Conservation (phyloP, 345 rosid species). For the Hibiscus mutabilis region DNA sequence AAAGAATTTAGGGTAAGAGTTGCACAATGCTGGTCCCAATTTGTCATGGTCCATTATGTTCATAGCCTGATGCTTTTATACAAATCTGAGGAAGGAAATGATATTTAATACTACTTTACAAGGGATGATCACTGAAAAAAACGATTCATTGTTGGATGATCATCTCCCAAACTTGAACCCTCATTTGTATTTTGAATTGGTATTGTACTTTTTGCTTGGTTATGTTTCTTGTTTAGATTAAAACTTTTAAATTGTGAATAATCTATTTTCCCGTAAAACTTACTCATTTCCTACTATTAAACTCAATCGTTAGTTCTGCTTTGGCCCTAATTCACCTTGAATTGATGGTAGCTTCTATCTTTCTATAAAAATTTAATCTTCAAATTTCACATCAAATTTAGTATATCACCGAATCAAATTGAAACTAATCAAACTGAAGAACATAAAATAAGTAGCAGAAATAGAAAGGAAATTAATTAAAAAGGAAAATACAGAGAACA, state of each 20-base stretch:
- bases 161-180: neutral
- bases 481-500: too few species aligned
- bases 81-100: slow-evolving; percentile 7
- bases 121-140: neutral
- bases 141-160: neutral
- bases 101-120: neutral
- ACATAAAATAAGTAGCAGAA: neutral
- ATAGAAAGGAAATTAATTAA: neutral
- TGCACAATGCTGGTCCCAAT: neutral
- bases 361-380: too few species aligned
- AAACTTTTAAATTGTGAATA: too few species aligned
- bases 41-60: slow-evolving; percentile 11
- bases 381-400: too few species aligned
- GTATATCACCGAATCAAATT: too few species aligned
- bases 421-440: neutral
- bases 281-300: too few species aligned
- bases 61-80: slow-evolving; percentile 13
- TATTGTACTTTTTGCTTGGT: neutral
- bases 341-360: neutral
- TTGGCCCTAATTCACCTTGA: neutral
- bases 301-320: too few species aligned
- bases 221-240: neutral
- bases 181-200: neutral
- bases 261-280: too few species aligned
- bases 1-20: slow-evolving; percentile 5